A percentile compares a stretch with the other conserved stretches of the same genome.
Evolutionary conservation across 176 grass and related monocot species (phyloP).

Genomic region (Hyparrhenia diplandra): DNA sequence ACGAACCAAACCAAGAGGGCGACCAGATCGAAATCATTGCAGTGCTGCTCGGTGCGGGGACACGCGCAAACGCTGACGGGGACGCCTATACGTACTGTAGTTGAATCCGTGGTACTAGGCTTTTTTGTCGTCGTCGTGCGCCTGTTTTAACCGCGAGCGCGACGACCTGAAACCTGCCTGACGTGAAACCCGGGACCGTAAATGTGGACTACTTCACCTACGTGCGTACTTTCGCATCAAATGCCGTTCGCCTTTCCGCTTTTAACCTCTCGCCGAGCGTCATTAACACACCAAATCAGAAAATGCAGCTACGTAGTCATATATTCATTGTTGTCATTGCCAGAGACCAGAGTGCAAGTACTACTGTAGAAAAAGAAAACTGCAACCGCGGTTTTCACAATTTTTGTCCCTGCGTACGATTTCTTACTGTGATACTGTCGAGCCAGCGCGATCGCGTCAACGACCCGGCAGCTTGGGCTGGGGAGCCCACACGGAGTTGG

Average conservation of each 20-base stretch:
- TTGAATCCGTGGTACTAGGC: background rate
- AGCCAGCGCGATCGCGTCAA: constrained; percentile 8
- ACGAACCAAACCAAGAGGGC: background rate
- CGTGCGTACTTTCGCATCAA: background rate
- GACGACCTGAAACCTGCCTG: background rate
- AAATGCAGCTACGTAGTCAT: too few relatives aligned
- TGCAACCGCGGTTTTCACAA: background rate
- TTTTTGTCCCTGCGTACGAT: background rate
- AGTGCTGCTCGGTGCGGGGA: background rate
- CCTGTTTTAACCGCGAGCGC: background rate
- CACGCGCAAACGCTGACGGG: constrained; percentile 18
- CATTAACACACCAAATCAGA: background rate
- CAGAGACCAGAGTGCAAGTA: too few relatives aligned
- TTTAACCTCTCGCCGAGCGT: background rate
- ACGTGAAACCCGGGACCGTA: too few relatives aligned
- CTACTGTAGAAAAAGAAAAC: background rate
- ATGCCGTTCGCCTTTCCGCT: background rate
- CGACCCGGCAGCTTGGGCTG: background rate
- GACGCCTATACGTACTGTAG: background rate
- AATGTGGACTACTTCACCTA: background rate
- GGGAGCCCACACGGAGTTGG: constrained; percentile 36
- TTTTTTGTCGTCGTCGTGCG: background rate
- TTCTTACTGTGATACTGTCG: background rate
- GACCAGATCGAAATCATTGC: background rate
- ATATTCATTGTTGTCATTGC: too few relatives aligned